These are phyloP conservation scores for Tardiomyces blankii DNA, from an alignment of 1,139 yeast genomes.

Conservation along the genomic window DNA sequence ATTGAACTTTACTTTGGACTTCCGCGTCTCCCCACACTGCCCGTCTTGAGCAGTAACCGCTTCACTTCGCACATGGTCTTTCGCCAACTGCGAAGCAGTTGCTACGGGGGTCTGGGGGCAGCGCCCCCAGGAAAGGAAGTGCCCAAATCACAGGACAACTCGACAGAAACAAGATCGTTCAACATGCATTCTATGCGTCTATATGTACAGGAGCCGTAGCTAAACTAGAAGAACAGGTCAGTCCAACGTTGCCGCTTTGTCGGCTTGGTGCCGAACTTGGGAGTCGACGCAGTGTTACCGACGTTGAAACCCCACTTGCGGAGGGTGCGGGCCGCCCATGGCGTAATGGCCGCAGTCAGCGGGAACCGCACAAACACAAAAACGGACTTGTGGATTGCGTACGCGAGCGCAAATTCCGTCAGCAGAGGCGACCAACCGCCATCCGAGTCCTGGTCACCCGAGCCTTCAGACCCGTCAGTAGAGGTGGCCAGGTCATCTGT, in stretches of 20 bases:
- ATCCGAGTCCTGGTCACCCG: slow-evolving; percentile 10
- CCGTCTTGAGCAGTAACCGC: too few relatives aligned
- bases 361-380: slow-evolving; percentile 72
- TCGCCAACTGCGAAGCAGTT: too few relatives aligned
- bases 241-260: slow-evolving; percentile 48
- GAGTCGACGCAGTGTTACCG: slow-evolving; percentile 12
- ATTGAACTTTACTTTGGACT: too few relatives aligned
- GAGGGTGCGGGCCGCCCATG: slow-evolving; percentile 54
- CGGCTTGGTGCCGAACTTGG: slow-evolving; percentile 42
- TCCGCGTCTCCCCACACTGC: too few relatives aligned
- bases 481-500: slow-evolving; percentile 19
- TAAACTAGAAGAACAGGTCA: slow-evolving; percentile 2
- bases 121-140: too few relatives aligned
- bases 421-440: slow-evolving; percentile 32
- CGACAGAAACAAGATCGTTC: too few relatives aligned
- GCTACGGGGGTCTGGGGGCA: too few relatives aligned
- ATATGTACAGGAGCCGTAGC: not conserved
- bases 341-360: slow-evolving; percentile 86
- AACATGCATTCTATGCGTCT: not conserved
- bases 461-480: slow-evolving; percentile 5
- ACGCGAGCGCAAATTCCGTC: slow-evolving; percentile 81
- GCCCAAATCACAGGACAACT: too few relatives aligned
- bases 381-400: slow-evolving; percentile 84
- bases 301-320: slow-evolving; percentile 74
- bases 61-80: too few relatives aligned